These are phyloP conservation scores for Neophaeococcomyces aloes DNA, from an alignment of 2,329 filamentous ascomycete species.

Conservation along the genomic window DNA sequence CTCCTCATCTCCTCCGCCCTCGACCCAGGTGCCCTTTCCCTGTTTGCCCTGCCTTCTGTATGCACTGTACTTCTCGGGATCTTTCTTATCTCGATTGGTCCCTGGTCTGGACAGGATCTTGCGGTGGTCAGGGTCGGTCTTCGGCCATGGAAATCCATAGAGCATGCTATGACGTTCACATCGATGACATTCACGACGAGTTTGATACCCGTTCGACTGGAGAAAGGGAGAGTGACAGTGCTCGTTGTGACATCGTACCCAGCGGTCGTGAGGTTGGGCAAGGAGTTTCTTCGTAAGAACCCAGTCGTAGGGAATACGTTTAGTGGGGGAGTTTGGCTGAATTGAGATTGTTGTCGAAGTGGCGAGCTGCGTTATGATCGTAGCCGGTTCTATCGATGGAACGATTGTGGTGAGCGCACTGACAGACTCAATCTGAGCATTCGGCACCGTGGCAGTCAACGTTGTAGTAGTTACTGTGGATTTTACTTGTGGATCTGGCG, in stretches of 20 bases:
- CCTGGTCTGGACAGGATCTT: conserved; percentile 18
- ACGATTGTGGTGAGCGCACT: conserved; percentile 3
- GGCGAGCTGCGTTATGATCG: not conserved
- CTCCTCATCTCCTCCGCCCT: conserved; percentile 52
- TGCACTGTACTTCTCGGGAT: conserved; percentile 15
- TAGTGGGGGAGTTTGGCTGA: conserved; percentile 24
- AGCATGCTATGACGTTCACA: conserved; percentile 94
- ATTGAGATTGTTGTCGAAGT: conserved; percentile 15
- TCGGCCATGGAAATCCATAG: conserved; percentile 92
- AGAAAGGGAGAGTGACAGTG: conserved; percentile 69
- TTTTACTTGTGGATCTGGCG: conserved; percentile 11
- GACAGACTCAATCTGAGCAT: not conserved
- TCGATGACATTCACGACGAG: conserved; percentile 72
- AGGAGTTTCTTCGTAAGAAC: conserved; percentile 68
- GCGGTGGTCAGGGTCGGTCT: conserved; percentile 63
- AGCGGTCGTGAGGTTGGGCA: conserved; percentile 63
- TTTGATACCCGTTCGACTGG: conserved; percentile 78
- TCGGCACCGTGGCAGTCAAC: conserved; percentile 6
- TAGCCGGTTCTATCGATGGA: conserved; percentile 19
- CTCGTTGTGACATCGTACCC: conserved; percentile 72
- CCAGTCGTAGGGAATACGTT: conserved; percentile 65
- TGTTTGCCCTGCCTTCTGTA: conserved; percentile 19
- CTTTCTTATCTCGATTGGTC: conserved; percentile 12
- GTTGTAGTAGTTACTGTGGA: conserved; percentile 18
- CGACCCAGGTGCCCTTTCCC: conserved; percentile 21